Conservation (phyloP, 257 asterid genomes). For the Fraxinus pennsylvanica region DNA sequence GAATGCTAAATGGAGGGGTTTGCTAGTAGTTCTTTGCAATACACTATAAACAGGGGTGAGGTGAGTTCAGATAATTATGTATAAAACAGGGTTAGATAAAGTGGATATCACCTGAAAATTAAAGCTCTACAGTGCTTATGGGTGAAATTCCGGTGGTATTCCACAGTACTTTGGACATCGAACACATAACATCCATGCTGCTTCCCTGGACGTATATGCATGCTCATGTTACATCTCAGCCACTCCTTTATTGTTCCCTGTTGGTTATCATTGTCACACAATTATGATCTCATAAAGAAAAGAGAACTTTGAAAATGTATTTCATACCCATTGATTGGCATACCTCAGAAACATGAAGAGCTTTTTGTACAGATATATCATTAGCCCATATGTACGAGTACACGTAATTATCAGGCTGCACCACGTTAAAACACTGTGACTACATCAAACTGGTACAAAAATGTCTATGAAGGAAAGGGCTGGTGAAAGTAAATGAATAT, state of each 20-base stretch:
- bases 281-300: neutral
- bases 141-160: constrained; percentile 16
- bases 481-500: neutral
- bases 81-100: neutral
- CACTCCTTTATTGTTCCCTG: constrained; percentile 33
- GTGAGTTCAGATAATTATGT: neutral
- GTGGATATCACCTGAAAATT: constrained; percentile 15
- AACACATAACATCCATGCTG: neutral
- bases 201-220: neutral
- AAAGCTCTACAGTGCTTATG: constrained; percentile 9
- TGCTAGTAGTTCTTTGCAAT: no score
- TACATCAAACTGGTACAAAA: neutral
- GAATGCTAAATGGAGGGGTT: no score
- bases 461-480: neutral
- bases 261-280: neutral
- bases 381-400: constrained; percentile 23
- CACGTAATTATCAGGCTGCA: constrained; percentile 12
- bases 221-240: constrained; percentile 28
- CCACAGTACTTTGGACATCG: neutral
- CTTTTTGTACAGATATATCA: constrained; percentile 27
- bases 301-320: neutral
- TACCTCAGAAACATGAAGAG: constrained; percentile 32
- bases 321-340: neutral
- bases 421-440: neutral
- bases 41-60: no score